These are phyloP conservation scores for Phyllostachys edulis DNA, from an alignment of 176 grass and related monocot genomes.

Conservation along the genomic window DNA sequence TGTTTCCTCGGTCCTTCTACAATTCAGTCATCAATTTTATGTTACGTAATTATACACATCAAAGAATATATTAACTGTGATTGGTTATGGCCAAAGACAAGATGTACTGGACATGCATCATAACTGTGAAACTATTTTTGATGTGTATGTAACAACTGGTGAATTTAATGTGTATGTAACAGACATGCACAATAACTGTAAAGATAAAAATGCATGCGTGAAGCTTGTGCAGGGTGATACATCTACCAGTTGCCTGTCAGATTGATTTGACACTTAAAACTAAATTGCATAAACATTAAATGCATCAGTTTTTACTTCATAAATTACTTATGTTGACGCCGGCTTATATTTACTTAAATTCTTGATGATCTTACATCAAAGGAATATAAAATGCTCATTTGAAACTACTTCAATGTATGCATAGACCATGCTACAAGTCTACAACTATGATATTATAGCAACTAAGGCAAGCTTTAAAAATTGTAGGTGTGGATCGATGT, in stretches of 20 bases:
- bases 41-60: conserved; percentile 15
- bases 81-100: conserved; percentile 13
- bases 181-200: background rate
- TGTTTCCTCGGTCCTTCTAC: conserved; percentile 49
- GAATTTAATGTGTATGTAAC: background rate
- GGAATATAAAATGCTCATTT: background rate
- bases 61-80: conserved; percentile 13
- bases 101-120: background rate
- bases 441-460: background rate
- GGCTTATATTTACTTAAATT: background rate
- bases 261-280: background rate
- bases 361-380: background rate
- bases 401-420: background rate
- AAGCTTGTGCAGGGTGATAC: too few species aligned
- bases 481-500: background rate
- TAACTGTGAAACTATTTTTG: background rate
- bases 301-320: background rate
- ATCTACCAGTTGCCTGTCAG: background rate
- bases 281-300: background rate
- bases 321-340: background rate
- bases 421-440: background rate
- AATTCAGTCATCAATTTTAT: conserved; percentile 15
- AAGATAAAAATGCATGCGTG: background rate
- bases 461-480: background rate
- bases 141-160: background rate